Percentiles rank a stretch among this genome's conserved stretches.
Conservation (phyloP, 768 basidiomycete genomes). For the Vishniacozyma victoriae region DNA sequence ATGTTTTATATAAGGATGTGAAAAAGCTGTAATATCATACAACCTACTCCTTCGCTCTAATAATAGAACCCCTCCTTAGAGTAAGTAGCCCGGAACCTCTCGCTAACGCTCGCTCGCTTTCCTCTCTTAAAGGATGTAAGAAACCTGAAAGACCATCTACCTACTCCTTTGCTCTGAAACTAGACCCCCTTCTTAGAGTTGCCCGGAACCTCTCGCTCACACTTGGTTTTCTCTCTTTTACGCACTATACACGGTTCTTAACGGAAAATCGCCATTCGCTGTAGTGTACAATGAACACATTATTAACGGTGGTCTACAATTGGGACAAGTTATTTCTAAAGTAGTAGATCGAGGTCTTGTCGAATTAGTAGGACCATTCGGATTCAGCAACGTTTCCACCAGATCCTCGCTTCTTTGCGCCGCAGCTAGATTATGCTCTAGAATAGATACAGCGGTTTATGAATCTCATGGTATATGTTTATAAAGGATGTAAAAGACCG, state of each 20-base stretch:
- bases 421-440: background rate
- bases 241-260: background rate
- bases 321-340: background rate
- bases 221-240: conserved; percentile 11
- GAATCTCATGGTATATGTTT: too few relatives aligned
- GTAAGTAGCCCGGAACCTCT: conserved; percentile 15
- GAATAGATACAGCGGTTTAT: background rate
- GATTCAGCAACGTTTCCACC: too few relatives aligned
- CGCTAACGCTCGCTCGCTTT: conserved; percentile 13
- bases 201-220: conserved; percentile 14
- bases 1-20: too few relatives aligned
- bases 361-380: too few relatives aligned
- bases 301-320: background rate
- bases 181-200: conserved; percentile 13
- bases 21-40: too few relatives aligned
- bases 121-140: too few relatives aligned
- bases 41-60: too few relatives aligned
- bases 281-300: background rate
- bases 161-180: too few relatives aligned
- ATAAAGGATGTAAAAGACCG: too few relatives aligned
- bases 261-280: background rate
- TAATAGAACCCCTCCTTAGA: conserved; percentile 13
- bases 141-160: too few relatives aligned
- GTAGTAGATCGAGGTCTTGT: too few relatives aligned
- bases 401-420: background rate